Percentiles rank a stretch among this genome's conserved stretches.
phyloP scores from a whole-genome alignment of 2,329 filamentous ascomycete species.

The Cordyceps militaris region DNA sequence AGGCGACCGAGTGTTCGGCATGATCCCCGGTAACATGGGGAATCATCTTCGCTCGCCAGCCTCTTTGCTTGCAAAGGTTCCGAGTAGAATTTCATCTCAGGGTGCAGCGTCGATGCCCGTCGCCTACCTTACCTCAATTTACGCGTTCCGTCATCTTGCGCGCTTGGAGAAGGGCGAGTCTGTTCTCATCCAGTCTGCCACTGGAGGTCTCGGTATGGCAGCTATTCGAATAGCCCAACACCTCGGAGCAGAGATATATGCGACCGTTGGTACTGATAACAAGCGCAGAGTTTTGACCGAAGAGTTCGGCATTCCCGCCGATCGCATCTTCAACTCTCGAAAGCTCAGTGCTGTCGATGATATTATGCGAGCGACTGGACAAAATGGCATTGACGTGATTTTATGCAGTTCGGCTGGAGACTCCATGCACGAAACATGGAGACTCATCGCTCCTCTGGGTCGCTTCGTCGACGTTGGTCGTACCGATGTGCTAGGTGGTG shows the following conservation, averaged over 20 bases:
- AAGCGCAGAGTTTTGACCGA: conserved; percentile 24
- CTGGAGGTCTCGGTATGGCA: conserved; percentile 30
- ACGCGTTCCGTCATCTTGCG: conserved; percentile 21
- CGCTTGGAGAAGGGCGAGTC: conserved; percentile 18
- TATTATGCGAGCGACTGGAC: conserved; percentile 15
- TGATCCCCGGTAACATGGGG: conserved; percentile 17
- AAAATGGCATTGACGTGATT: conserved; percentile 26
- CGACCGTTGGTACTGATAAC: conserved; percentile 26
- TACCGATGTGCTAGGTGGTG: conserved; percentile 26
- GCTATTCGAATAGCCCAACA: conserved; percentile 30
- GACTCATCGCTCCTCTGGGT: conserved; percentile 27
- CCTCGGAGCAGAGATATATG: conserved; percentile 30
- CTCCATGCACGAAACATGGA: conserved; percentile 24
- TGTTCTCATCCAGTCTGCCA: conserved; percentile 32
- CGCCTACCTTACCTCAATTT: conserved; percentile 22
- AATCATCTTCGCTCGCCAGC: conserved; percentile 23
- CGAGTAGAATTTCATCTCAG: conserved; percentile 19
- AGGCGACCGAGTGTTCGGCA: conserved; percentile 27
- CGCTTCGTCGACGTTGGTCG: conserved; percentile 30
- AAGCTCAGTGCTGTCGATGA: conserved; percentile 22
- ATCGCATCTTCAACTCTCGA: conserved; percentile 28
- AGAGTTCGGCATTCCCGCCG: conserved; percentile 22
- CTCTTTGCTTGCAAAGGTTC: conserved; percentile 21
- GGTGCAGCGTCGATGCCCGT: conserved; percentile 22
- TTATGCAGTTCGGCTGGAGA: conserved; percentile 25